Evolutionary conservation across 768 basidiomycete species (phyloP).

Genomic region (Hygrocybe coccinea): DNA sequence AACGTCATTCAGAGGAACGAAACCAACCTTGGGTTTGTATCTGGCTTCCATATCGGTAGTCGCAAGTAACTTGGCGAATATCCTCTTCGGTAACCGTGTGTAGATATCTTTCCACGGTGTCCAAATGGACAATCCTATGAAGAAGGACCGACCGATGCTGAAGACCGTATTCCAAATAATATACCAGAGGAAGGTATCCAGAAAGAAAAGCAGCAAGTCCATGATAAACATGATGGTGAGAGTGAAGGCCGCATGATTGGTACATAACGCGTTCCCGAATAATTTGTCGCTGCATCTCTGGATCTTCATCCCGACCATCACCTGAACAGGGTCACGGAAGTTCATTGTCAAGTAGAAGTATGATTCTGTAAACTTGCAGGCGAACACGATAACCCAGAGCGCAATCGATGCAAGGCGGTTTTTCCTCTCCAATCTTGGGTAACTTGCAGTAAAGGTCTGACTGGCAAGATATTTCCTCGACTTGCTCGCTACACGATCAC

Average conservation of each 20-base stretch:
- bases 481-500: slow-evolving; percentile 94
- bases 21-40: slow-evolving; percentile 94
- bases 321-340: slow-evolving; percentile 86
- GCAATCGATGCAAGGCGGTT: slow-evolving; percentile 74
- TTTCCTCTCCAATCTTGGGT: slow-evolving; percentile 60
- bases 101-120: slow-evolving; percentile 99
- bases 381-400: slow-evolving; percentile 91
- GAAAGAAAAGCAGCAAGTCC: slow-evolving; percentile 95
- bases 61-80: slow-evolving; percentile 92
- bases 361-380: slow-evolving; percentile 93
- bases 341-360: slow-evolving; percentile 98
- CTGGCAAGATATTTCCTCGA: slow-evolving; percentile 95
- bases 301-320: slow-evolving; percentile 96
- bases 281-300: slow-evolving; percentile 84
- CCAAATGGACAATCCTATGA: slow-evolving; percentile 94
- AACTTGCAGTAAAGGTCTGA: slow-evolving; percentile 97
- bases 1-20: neutral
- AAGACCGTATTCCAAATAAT: slow-evolving; percentile 99
- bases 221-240: slow-evolving; percentile 98
- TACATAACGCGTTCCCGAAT: slow-evolving; percentile 80
- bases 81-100: slow-evolving; percentile 90
- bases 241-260: slow-evolving; percentile 91
- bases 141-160: slow-evolving; percentile 82
- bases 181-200: slow-evolving; percentile 99
- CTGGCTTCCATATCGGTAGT: slow-evolving; percentile 96